These are phyloP conservation scores for Aurantiochytrium sp. DNA, from an alignment of 108 stramenopile genomes.

Conservation along the genomic window DNA sequence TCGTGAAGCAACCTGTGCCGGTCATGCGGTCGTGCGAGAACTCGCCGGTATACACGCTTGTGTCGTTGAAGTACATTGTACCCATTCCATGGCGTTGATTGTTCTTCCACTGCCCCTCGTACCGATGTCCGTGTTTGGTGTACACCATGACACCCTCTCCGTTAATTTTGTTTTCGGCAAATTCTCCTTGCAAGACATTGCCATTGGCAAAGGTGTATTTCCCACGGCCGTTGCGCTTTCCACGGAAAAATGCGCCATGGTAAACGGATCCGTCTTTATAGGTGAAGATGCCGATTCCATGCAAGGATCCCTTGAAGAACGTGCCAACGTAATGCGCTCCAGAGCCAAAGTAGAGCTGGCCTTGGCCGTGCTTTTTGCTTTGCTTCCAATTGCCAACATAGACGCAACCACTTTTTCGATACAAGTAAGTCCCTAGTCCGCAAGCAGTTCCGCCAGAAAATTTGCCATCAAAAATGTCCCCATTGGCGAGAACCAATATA, in stretches of 20 bases:
- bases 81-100: slow-evolving; percentile 70
- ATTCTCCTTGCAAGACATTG: slow-evolving; percentile 66
- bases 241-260: slow-evolving; percentile 25
- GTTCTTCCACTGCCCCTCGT: slow-evolving; percentile 57
- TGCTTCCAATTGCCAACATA: slow-evolving; percentile 29
- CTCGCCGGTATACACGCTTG: slow-evolving; percentile 33
- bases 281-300: slow-evolving; percentile 36
- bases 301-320: slow-evolving; percentile 26
- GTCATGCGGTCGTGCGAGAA: slow-evolving; percentile 27
- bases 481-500: slow-evolving; percentile 67
- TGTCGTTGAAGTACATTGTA: slow-evolving; percentile 42
- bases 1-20: slow-evolving; percentile 40
- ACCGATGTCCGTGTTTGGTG: slow-evolving; percentile 51
- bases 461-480: slow-evolving; percentile 65
- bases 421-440: slow-evolving; percentile 61
- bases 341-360: slow-evolving; percentile 32
- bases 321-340: slow-evolving; percentile 27
- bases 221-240: slow-evolving; percentile 43
- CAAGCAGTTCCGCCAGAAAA: slow-evolving; percentile 62
- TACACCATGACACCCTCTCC: slow-evolving; percentile 73
- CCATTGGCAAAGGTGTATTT: slow-evolving; percentile 20
- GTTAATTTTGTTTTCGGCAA: slow-evolving; percentile 75
- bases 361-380: slow-evolving; percentile 37
- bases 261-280: slow-evolving; percentile 38
- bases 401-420: slow-evolving; percentile 37